A percentile compares a stretch with the other conserved stretches of the same genome.
Conservation (phyloP, 2,329 filamentous ascomycete species). For the Westerdykella aurantiaca region DNA sequence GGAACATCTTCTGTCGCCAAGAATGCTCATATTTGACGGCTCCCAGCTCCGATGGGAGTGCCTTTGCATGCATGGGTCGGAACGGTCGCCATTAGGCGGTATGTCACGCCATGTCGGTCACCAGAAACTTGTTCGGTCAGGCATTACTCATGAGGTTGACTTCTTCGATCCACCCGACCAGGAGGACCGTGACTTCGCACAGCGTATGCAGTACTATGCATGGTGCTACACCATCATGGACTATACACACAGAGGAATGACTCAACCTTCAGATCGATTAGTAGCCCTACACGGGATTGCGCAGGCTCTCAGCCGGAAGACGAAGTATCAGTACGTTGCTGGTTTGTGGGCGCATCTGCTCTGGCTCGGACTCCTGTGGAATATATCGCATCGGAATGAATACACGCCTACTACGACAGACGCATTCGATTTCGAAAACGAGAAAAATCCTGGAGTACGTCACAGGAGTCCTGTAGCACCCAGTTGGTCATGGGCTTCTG, state of each 20-base stretch:
- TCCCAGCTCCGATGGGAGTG: slow-evolving; percentile 19
- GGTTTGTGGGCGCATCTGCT: slow-evolving; percentile 15
- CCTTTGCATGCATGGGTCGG: slow-evolving; percentile 12
- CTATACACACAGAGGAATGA: slow-evolving; percentile 20
- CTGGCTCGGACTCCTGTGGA: slow-evolving; percentile 13
- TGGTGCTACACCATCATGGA: slow-evolving; percentile 18
- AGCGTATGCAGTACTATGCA: slow-evolving; percentile 5
- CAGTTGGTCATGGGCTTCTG: slow-evolving; percentile 18
- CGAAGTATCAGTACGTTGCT: slow-evolving; percentile 11
- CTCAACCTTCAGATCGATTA: slow-evolving; percentile 11
- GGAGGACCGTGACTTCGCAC: slow-evolving; percentile 1
- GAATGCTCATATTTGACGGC: slow-evolving; percentile 17
- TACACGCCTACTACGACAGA: slow-evolving; percentile 4
- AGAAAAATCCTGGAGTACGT: slow-evolving; percentile 8
- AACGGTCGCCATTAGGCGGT: slow-evolving; percentile 10
- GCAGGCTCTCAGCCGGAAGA: slow-evolving; percentile 8
- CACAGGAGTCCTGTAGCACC: slow-evolving; percentile 12
- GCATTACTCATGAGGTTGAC: slow-evolving; percentile 10
- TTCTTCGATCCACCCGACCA: slow-evolving; percentile 7
- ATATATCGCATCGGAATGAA: slow-evolving; percentile 8
- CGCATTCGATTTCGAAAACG: slow-evolving; percentile 8
- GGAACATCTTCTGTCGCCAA: slow-evolving; percentile 16
- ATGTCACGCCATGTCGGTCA: slow-evolving; percentile 10
- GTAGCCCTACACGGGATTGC: slow-evolving; percentile 17
- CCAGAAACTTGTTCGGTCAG: slow-evolving; percentile 9